These are phyloP conservation scores for Termitomyces sp. DNA, from an alignment of 768 basidiomycete species.

Conservation along the genomic window DNA sequence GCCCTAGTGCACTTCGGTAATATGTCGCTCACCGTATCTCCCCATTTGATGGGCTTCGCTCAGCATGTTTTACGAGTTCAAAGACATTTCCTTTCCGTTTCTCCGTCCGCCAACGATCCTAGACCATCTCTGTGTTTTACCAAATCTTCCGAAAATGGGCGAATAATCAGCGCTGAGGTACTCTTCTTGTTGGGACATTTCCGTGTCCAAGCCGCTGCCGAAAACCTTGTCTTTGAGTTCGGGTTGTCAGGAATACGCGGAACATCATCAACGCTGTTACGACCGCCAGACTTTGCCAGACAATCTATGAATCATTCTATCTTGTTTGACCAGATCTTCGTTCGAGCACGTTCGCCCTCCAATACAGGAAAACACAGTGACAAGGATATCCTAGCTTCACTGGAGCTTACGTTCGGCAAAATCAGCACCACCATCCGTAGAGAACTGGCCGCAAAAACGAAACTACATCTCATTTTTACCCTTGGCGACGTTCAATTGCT, in stretches of 20 bases:
- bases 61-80: conserved; percentile 52
- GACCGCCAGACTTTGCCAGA: conserved; percentile 23
- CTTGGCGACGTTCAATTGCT: conserved; percentile 46
- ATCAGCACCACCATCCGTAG: conserved; percentile 43
- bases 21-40: conserved; percentile 41
- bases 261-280: conserved; percentile 31
- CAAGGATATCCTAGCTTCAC: conserved; percentile 59
- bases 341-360: conserved; percentile 57
- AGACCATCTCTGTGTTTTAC: conserved; percentile 1
- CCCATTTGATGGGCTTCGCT: conserved; percentile 58
- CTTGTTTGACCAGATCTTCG: conserved; percentile 45
- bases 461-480: conserved; percentile 40
- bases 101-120: conserved; percentile 8
- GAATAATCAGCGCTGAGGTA: conserved; percentile 29
- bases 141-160: background rate
- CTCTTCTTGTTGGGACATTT: conserved; percentile 40
- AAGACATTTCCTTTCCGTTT: conserved; percentile 27
- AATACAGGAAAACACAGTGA: conserved; percentile 34
- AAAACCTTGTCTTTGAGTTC: conserved; percentile 66
- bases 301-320: conserved; percentile 46
- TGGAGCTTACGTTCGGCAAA: conserved; percentile 45
- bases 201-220: conserved; percentile 62
- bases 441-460: conserved; percentile 37
- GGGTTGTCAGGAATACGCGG: conserved; percentile 38
- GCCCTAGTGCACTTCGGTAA: conserved; percentile 38